These are phyloP conservation scores for Termitomyces sp. DNA, from an alignment of 768 basidiomycete species.

Conservation along the genomic window DNA sequence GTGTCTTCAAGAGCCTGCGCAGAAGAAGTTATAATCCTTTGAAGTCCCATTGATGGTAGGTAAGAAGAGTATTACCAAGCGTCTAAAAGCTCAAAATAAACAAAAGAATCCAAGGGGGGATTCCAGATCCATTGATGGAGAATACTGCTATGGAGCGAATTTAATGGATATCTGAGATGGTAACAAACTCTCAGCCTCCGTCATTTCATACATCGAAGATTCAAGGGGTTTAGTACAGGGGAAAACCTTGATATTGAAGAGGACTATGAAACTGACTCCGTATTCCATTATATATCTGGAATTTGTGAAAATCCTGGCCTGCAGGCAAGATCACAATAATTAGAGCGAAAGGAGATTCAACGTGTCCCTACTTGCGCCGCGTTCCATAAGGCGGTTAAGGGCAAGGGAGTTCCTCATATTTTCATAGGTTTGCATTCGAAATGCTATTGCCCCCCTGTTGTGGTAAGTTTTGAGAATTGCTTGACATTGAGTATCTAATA, in stretches of 20 bases:
- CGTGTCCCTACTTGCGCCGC: conserved; percentile 52
- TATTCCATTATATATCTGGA: conserved; percentile 17
- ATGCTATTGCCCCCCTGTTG: conserved; percentile 46
- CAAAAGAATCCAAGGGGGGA: no score
- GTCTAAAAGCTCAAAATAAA: no score
- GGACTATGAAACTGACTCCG: not conserved
- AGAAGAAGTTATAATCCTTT: no score
- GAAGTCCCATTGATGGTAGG: no score
- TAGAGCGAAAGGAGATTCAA: conserved; percentile 23
- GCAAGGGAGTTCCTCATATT: conserved; percentile 59
- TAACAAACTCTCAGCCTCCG: no score
- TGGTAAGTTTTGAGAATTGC: conserved; percentile 35
- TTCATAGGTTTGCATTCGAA: conserved; percentile 39
- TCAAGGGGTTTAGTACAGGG: conserved; percentile 4
- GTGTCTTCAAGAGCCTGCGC: no score
- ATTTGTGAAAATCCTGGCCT: conserved; percentile 7
- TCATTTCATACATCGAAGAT: conserved; percentile 48
- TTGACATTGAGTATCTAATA: not conserved
- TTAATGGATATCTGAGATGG: no score
- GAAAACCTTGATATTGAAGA: not conserved
- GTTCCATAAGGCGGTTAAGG: conserved; percentile 52
- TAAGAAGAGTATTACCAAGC: no score
- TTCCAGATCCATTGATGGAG: no score
- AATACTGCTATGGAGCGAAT: no score
- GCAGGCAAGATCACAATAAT: conserved; percentile 18